A percentile compares a stretch with the other conserved stretches of the same genome.
Evolutionary conservation across 805 yeast genomes (phyloP).

Genomic region (Nakazawaea ambrosiae): DNA sequence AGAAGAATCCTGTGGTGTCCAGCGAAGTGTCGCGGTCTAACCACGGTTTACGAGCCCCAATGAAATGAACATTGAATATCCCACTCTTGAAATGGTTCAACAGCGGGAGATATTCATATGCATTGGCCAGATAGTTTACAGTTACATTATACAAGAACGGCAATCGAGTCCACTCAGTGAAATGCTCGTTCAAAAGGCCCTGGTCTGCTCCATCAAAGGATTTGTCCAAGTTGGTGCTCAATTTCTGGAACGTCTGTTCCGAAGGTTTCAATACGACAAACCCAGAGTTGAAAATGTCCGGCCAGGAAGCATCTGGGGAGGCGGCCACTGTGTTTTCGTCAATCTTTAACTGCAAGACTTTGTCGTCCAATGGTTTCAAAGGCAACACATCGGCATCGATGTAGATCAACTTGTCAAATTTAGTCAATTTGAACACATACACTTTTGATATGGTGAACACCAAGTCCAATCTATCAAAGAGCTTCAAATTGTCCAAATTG

Average conservation of each 20-base stretch:
- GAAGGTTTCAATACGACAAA: conserved; percentile 50
- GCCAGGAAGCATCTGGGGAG: conserved; percentile 85
- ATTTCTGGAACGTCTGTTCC: conserved; percentile 29
- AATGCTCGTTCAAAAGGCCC: conserved; percentile 77
- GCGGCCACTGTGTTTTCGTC: conserved; percentile 32
- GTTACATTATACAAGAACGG: conserved; percentile 88
- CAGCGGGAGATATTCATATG: conserved; percentile 29
- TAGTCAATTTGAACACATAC: conserved; percentile 39
- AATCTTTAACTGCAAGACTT: conserved; percentile 15
- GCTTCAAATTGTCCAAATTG: neutral
- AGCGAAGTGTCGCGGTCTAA: conserved; percentile 14
- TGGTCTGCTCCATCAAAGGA: conserved; percentile 91
- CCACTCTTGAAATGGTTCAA: conserved; percentile 20
- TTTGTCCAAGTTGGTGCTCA: conserved; percentile 26
- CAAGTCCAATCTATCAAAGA: conserved; percentile 24
- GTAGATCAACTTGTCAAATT: conserved; percentile 44
- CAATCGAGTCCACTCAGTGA: conserved; percentile 39
- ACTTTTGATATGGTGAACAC: conserved; percentile 44
- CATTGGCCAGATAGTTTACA: conserved; percentile 15
- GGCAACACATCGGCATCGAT: conserved; percentile 63
- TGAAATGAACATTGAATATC: conserved; percentile 57
- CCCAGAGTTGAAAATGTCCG: conserved; percentile 84
- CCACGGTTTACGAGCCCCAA: conserved; percentile 63
- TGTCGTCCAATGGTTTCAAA: conserved; percentile 22
- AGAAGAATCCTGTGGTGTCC: conserved; percentile 16